Evolutionary conservation across 768 basidiomycete genomes (phyloP), one percentile per base, ranked within the genome.

Genomic region (Asterophora lycoperdoides): DNA sequence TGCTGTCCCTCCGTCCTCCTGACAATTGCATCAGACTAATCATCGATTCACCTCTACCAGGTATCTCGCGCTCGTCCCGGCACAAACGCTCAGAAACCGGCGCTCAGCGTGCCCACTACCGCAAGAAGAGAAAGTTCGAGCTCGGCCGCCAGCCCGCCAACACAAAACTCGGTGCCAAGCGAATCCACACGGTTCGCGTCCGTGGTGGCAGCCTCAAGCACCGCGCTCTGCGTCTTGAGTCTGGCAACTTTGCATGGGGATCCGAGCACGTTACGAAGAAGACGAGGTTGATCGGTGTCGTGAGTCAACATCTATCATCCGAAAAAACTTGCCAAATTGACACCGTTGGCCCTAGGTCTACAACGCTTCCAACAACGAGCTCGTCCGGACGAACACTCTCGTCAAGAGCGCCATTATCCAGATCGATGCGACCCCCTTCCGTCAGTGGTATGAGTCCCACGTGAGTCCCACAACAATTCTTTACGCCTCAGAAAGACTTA

Each of bases 111-210:
- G 84, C 93, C 61, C 84, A 88, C 76, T 95, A 93, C 78, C 92
- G 95, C 80, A 99, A 99, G 83, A 99, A 98, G 91, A 86, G 96
- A 86, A 97, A 98, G 78, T 98, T 98, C 75, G 96, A 99, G 81
- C 85, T 97, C 64, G 96, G 95, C 68, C 93, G 96, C 68, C 96
- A 98, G 69, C 78, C 96, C 50, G 96, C 96, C 59, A 93, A 76
- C 81, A 99, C 96, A 67, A 97, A 91, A 78, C 84, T 99, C 57
- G 94, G 96, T 43, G 64, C 86, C 47, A 98, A 98, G 78, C 90
- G 96, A 53, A 75, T 99, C 62, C 96, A 98, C 76, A 80, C 83
- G 47, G 93, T 99, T 56, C 90, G 96, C 64, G 86, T 87, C 33
- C 90, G 96, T 64, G 96, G 96, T 55, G 96, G 96, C 50, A 97